A percentile compares a stretch with the other conserved stretches of the same genome.
Evolutionary conservation across 495 filamentous ascomycete species (phyloP).

Genomic region (Articulospora tetracladia): DNA sequence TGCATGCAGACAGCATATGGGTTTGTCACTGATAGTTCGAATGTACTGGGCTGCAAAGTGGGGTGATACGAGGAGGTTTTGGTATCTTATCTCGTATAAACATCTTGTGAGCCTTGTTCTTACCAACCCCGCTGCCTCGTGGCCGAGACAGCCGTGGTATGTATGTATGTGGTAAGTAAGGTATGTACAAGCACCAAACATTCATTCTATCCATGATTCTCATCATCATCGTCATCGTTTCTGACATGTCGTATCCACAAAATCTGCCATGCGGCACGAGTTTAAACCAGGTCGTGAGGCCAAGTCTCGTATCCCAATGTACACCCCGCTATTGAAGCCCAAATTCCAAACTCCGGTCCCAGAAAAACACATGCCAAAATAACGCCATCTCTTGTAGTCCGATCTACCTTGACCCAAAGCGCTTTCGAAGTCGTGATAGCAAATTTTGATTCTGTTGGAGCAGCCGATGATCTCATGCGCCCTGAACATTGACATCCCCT

Average conservation of each 20-base stretch:
- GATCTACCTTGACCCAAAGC: background rate
- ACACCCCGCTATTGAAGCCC: background rate
- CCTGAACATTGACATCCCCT: slow-evolving; percentile 39
- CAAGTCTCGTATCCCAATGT: background rate
- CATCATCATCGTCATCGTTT: too few species aligned
- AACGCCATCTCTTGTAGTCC: background rate
- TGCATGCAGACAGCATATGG: slow-evolving; percentile 19
- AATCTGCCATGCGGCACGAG: background rate
- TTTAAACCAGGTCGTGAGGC: background rate
- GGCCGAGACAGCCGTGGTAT: background rate
- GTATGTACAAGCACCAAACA: background rate
- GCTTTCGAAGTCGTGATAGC: background rate
- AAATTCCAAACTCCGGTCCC: background rate
- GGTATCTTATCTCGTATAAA: slow-evolving; percentile 2
- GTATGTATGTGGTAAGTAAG: background rate
- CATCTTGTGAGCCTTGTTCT: background rate
- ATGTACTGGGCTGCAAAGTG: slow-evolving; percentile 11
- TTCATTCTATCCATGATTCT: too few species aligned
- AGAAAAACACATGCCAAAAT: background rate
- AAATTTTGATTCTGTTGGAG: background rate
- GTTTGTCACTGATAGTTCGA: slow-evolving; percentile 22
- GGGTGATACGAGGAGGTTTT: slow-evolving; percentile 13
- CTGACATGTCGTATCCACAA: too few species aligned
- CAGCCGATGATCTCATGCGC: slow-evolving; percentile 7
- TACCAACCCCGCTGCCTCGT: background rate